Percentiles rank a stretch among this genome's conserved stretches.
phyloP scores from a whole-genome alignment of 768 basidiomycete genomes.

The Russula sp. region DNA sequence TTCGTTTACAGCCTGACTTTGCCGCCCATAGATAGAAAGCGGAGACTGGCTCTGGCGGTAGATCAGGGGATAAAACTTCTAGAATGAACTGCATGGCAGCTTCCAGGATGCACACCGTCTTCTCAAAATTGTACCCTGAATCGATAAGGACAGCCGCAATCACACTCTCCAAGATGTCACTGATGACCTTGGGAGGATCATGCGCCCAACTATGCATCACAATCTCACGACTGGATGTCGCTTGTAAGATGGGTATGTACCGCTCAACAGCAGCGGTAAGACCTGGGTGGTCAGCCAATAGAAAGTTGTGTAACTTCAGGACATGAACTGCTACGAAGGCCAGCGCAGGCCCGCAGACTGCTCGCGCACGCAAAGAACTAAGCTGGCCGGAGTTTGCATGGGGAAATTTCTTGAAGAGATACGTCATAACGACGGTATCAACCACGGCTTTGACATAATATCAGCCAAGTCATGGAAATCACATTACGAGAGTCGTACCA shows the following conservation, averaged over 20 bases:
- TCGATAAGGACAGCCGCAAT: constrained; percentile 84
- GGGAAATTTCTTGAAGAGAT: constrained; percentile 69
- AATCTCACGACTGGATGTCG: constrained; percentile 56
- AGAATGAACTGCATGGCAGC: constrained; percentile 66
- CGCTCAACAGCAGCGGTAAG: constrained; percentile 61
- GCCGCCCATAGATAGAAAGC: constrained; percentile 68
- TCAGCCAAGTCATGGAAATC: constrained; percentile 4
- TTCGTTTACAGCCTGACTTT: constrained; percentile 51
- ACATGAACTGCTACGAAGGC: constrained; percentile 64
- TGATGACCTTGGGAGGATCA: constrained; percentile 81
- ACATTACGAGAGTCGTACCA: constrained; percentile 47
- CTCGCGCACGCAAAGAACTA: constrained; percentile 63
- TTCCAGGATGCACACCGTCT: constrained; percentile 57
- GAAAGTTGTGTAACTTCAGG: constrained; percentile 63
- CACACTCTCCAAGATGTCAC: constrained; percentile 82
- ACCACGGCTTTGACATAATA: constrained; percentile 51
- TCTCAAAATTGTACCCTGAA: constrained; percentile 69
- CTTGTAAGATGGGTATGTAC: constrained; percentile 58
- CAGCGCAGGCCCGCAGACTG: constrained; percentile 71
- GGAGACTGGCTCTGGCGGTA: constrained; percentile 70
- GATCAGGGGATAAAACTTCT: constrained; percentile 52
- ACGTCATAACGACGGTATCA: constrained; percentile 67
- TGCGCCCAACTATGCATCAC: constrained; percentile 73
- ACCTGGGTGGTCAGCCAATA: constrained; percentile 67
- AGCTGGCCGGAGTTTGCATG: constrained; percentile 73